Evolutionary conservation across 2,329 filamentous ascomycete species (phyloP).

Genomic region (Apiospora kogelbergensis): DNA sequence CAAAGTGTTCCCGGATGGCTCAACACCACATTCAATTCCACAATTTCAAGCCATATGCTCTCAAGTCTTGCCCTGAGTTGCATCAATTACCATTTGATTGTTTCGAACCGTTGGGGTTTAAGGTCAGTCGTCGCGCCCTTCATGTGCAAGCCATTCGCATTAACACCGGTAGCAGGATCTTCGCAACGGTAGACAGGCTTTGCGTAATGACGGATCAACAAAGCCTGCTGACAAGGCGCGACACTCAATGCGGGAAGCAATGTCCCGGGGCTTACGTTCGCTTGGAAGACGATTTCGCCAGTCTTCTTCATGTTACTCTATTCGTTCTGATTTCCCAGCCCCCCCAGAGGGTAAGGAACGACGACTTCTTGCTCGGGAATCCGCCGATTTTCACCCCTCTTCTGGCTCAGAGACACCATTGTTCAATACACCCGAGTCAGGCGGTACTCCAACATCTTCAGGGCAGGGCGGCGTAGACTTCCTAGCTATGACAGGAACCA

Average conservation of each 20-base stretch:
- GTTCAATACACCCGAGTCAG: constrained; percentile 29
- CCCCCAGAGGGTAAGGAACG: constrained; percentile 25
- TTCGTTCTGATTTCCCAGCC: constrained; percentile 27
- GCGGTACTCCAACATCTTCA: constrained; percentile 12
- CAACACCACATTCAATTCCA: constrained; percentile 18
- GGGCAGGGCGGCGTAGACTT: constrained; percentile 18
- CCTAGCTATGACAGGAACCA: constrained; percentile 24
- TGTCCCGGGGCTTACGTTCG: constrained; percentile 23
- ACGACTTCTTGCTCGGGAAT: constrained; percentile 27
- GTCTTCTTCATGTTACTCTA: constrained; percentile 25
- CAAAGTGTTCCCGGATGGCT: constrained; percentile 12
- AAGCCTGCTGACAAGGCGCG: neutral
- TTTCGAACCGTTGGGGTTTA: neutral
- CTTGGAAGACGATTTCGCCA: constrained; percentile 22
- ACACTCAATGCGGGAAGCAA: constrained; percentile 16
- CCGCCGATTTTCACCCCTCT: constrained; percentile 27
- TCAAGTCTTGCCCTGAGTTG: constrained; percentile 31
- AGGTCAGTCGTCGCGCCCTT: neutral
- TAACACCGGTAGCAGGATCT: neutral
- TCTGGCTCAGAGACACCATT: constrained; percentile 28
- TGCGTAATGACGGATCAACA: neutral
- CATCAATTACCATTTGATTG: constrained; percentile 13
- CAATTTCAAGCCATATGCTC: constrained; percentile 14
- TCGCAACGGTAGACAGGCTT: neutral
- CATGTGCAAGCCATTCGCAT: neutral